Conservation (phyloP, 2,329 filamentous ascomycete genomes). For the Camptophora hylomeconis region DNA sequence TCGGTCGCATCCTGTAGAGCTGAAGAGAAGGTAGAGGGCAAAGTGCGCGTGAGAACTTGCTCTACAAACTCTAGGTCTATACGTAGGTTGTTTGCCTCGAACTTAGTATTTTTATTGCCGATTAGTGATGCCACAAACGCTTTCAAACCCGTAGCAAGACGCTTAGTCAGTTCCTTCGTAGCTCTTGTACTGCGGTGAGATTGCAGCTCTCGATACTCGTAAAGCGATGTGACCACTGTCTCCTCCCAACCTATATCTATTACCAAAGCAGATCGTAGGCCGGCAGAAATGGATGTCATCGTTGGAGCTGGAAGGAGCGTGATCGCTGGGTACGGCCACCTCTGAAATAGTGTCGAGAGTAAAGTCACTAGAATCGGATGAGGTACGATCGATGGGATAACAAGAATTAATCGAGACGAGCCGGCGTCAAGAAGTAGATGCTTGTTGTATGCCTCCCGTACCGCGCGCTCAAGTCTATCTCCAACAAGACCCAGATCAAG, state of each 20-base stretch:
- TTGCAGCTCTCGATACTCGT: slow-evolving; percentile 75
- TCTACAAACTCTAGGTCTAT: slow-evolving; percentile 20
- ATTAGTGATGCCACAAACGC: too few species aligned
- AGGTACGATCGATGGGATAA: slow-evolving; percentile 65
- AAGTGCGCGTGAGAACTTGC: slow-evolving; percentile 10
- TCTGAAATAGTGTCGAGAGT: slow-evolving; percentile 66
- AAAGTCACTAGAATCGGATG: slow-evolving; percentile 63
- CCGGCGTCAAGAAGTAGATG: slow-evolving; percentile 50
- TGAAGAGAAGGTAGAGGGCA: not conserved
- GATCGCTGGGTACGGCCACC: slow-evolving; percentile 66
- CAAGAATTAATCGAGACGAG: slow-evolving; percentile 58
- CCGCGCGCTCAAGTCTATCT: slow-evolving; percentile 72
- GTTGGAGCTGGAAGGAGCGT: slow-evolving; percentile 68
- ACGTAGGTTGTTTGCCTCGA: too few species aligned
- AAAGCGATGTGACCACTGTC: slow-evolving; percentile 72
- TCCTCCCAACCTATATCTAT: slow-evolving; percentile 90
- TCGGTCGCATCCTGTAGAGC: not conserved
- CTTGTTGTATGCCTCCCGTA: slow-evolving; percentile 73
- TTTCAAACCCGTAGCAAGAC: slow-evolving; percentile 48
- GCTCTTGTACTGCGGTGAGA: slow-evolving; percentile 59
- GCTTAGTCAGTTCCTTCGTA: slow-evolving; percentile 56
- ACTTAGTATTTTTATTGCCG: not conserved
- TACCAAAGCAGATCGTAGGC: slow-evolving; percentile 71
- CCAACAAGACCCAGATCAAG: slow-evolving; percentile 67
- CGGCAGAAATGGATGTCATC: slow-evolving; percentile 63